Evolutionary conservation across 768 basidiomycete species (phyloP).

Genomic region (Podaxis carcinomalis): DNA sequence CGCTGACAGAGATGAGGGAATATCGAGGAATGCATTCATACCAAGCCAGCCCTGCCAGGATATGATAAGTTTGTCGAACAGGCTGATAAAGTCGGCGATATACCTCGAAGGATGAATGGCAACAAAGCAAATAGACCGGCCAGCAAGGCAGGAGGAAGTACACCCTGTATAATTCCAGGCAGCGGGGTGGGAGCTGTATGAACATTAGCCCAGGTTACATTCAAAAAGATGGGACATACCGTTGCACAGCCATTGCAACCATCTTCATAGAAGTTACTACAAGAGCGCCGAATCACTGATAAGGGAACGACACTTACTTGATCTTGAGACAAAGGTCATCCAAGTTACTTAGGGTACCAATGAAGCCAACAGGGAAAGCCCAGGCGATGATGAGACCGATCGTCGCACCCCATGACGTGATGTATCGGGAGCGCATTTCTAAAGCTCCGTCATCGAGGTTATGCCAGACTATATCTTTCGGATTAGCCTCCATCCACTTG

Average conservation of each 20-base stretch:
- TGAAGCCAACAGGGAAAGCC: conserved; percentile 63
- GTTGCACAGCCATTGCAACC: conserved; percentile 56
- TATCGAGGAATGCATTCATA: conserved; percentile 69
- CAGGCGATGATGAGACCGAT: conserved; percentile 58
- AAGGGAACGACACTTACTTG: conserved; percentile 25
- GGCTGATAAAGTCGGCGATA: conserved; percentile 14
- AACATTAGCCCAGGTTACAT: neutral
- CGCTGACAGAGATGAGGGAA: conserved; percentile 63
- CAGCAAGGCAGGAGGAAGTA: conserved; percentile 61
- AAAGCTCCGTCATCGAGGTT: conserved; percentile 49
- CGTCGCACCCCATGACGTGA: conserved; percentile 52
- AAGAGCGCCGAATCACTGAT: neutral
- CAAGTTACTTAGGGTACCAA: conserved; percentile 61
- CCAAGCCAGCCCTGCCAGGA: conserved; percentile 45
- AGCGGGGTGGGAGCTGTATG: conserved; percentile 28
- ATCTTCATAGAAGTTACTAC: conserved; percentile 25
- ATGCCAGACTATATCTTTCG: conserved; percentile 54
- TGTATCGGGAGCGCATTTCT: conserved; percentile 50
- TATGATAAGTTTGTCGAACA: neutral
- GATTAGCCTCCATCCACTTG: conserved; percentile 55
- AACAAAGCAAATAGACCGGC: conserved; percentile 60
- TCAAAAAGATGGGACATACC: conserved; percentile 18
- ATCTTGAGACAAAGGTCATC: conserved; percentile 45
- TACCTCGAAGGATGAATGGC: conserved; percentile 54
- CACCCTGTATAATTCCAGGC: conserved; percentile 58